Evolutionary conservation across 164 flowering plant genomes (phyloP).

Genomic region (Cinnamomum chago): DNA sequence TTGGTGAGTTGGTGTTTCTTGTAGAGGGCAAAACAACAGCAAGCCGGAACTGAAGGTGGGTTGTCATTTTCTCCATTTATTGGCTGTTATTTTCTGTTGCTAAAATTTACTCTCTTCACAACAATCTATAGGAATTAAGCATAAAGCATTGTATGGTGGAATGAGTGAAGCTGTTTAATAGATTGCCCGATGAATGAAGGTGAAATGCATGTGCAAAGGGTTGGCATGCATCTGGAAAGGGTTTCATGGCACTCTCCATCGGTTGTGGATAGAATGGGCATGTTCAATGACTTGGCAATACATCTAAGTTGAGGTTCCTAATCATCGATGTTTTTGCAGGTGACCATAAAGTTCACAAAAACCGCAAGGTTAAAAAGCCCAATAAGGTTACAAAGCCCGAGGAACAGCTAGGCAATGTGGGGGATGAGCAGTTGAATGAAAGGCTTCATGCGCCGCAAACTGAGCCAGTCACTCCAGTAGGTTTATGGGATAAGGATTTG

Average conservation of each 20-base stretch:
- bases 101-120: neutral
- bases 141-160: neutral
- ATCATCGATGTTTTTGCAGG: neutral
- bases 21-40: neutral
- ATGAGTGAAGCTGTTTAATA: neutral
- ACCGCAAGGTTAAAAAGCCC: neutral
- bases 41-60: neutral
- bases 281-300: neutral
- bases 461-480: neutral
- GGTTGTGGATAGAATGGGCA: neutral
- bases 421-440: neutral
- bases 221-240: neutral
- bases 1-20: neutral
- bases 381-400: neutral
- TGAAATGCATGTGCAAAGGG: neutral
- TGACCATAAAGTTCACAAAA: neutral
- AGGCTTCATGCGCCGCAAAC: neutral
- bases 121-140: neutral
- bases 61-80: neutral
- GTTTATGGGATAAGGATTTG: neutral
- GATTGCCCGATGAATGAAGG: neutral
- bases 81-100: neutral
- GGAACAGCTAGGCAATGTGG: neutral
- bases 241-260: neutral
- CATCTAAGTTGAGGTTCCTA: neutral